phyloP scores from a whole-genome alignment of 257 asterid genomes.

The Ballota nigra region DNA sequence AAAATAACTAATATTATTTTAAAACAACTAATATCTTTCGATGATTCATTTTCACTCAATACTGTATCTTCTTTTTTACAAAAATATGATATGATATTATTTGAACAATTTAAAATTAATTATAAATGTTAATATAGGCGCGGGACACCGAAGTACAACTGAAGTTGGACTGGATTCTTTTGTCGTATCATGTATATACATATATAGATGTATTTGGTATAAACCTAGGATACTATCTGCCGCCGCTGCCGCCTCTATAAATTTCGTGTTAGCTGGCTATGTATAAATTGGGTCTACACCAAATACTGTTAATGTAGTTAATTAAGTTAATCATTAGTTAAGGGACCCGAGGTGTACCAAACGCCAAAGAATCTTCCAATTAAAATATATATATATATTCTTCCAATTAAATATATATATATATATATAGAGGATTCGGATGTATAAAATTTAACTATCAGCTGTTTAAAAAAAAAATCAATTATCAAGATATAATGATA shows the following conservation, averaged over 20 bases:
- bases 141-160: conserved; percentile 18
- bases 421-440: no score
- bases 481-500: no score
- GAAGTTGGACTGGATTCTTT: not conserved
- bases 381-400: no score
- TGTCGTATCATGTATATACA: not conserved
- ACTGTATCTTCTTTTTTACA: no score
- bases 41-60: no score
- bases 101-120: not conserved
- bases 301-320: not conserved
- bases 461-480: no score
- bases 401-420: no score
- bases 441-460: no score
- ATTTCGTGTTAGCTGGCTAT: conserved; percentile 18
- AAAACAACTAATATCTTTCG: no score
- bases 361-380: not conserved
- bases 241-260: conserved; percentile 11
- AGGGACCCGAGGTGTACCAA: not conserved
- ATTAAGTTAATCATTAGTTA: not conserved
- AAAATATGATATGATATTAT: no score
- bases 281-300: not conserved
- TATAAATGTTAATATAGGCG: not conserved
- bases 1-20: no score
- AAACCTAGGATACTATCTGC: conserved; percentile 25
- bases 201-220: not conserved